phyloP scores from a whole-genome alignment of 2,329 filamentous ascomycete genomes.

The Fusarium sp. region DNA sequence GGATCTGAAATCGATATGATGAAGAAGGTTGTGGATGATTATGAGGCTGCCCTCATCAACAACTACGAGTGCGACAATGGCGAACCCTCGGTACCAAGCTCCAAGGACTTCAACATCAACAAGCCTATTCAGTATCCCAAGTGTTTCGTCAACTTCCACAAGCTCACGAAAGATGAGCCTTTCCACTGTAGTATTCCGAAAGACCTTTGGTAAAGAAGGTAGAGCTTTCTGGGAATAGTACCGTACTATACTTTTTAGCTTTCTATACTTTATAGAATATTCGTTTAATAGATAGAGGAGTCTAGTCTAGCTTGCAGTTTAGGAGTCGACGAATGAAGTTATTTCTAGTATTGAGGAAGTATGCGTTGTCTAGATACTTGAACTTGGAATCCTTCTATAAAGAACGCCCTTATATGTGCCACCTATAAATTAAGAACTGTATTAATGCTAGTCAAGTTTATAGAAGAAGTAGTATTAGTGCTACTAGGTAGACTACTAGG shows the following conservation, averaged over 20 bases:
- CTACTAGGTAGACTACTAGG: too few relatives aligned
- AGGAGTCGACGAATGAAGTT: too few relatives aligned
- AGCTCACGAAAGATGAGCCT: background rate
- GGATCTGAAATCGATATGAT: background rate
- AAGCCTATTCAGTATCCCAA: constrained; percentile 6
- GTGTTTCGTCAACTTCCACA: constrained; percentile 1
- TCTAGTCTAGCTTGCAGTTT: too few relatives aligned
- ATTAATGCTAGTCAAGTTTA: too few relatives aligned
- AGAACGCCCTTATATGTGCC: too few relatives aligned
- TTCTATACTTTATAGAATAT: background rate
- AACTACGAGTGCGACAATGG: constrained; percentile 9
- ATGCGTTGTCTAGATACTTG: too few relatives aligned
- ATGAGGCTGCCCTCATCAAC: constrained; percentile 1
- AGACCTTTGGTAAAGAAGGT: background rate
- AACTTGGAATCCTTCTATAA: fast-evolving
- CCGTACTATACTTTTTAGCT: background rate
- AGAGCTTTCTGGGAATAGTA: too few relatives aligned
- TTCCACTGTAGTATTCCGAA: background rate
- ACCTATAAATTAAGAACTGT: too few relatives aligned
- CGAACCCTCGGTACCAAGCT: background rate
- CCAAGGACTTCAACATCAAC: background rate
- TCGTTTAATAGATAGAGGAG: too few relatives aligned
- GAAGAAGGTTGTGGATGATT: constrained; percentile 3
- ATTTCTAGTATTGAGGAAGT: too few relatives aligned
- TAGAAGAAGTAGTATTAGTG: too few relatives aligned